Conservation (phyloP, 1,284 basidiomycete species). For the Rhizoctonia solani region DNA sequence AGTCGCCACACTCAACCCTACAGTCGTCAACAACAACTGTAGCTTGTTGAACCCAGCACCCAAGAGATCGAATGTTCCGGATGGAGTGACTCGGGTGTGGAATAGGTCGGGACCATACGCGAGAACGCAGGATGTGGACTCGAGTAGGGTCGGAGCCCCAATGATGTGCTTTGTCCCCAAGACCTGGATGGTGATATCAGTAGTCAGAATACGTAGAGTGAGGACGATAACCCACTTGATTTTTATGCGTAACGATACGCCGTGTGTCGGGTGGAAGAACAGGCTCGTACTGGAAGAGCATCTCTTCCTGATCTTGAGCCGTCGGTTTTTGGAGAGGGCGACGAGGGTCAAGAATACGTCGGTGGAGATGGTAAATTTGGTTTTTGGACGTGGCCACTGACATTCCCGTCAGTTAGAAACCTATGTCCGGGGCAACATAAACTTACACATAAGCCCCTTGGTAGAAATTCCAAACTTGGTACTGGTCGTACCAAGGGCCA, state of each 20-base stretch:
- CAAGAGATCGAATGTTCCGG: slow-evolving; percentile 91
- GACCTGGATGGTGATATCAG: slow-evolving; percentile 52
- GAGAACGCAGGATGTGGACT: slow-evolving; percentile 90
- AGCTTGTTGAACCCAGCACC: slow-evolving; percentile 91
- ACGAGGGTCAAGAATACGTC: slow-evolving; percentile 80
- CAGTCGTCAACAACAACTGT: slow-evolving; percentile 85
- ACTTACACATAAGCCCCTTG: slow-evolving; percentile 81
- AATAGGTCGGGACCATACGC: slow-evolving; percentile 88
- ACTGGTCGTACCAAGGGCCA: slow-evolving; percentile 71
- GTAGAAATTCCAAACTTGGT: slow-evolving; percentile 88
- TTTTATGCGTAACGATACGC: slow-evolving; percentile 76
- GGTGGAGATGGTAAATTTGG: slow-evolving; percentile 76
- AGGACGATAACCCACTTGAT: slow-evolving; percentile 56
- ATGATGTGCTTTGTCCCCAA: slow-evolving; percentile 67
- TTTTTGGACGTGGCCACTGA: slow-evolving; percentile 76
- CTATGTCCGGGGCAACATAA: background rate
- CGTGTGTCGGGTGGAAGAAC: slow-evolving; percentile 74
- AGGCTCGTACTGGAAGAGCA: slow-evolving; percentile 83
- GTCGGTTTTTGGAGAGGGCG: slow-evolving; percentile 80
- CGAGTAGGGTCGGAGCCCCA: slow-evolving; percentile 82
- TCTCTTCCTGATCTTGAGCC: slow-evolving; percentile 80
- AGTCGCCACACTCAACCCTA: slow-evolving; percentile 73
- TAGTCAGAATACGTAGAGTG: background rate
- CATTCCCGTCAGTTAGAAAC: background rate
- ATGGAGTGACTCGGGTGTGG: slow-evolving; percentile 80